Base-by-base conservation (phyloP, 495 filamentous ascomycete species). In the Evansstolkia leycettana region DNA sequence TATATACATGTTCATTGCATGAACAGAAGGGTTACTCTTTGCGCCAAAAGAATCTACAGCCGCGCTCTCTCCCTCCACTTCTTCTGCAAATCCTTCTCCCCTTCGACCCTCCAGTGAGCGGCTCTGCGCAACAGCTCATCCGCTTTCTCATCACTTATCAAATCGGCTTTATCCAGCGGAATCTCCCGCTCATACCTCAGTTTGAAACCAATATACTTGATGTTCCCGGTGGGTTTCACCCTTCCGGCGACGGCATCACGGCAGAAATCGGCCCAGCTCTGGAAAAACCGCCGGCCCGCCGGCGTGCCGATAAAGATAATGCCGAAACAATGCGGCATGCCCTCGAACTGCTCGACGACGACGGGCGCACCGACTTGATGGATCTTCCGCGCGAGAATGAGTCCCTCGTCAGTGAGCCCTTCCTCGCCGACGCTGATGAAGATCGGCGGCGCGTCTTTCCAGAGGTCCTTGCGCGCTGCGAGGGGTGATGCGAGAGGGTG, bases 281-380 rank as follows among this genome's bases (percentile, higher is more conserved):
- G 53, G 30, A 78, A 68, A 45, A 73, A 80, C 30, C 62, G 53
- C 37, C 55, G 57, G 1, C 65, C 47, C 5, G 62, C 69, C 0
- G 55, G 35, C 1, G 72, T 45, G n/a, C 46, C 50, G n/a, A 64
- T 54, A 38, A 94, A 56, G 0, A 92, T 32, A 41, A 78, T 45
- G 0, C 67, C 76, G 51, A 92, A 93, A 39, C 80, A 83, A 50
- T 96, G 89, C 29, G 88, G 87, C 84, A 94, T 92, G 1, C 76
- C 80, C 54, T 89, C 82, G 45, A 76, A 93, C 54, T 84, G 70
- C 47, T 87, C 76, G 26, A 75, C 80, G 20, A 73, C 58, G 4
- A 94, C 73, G 1, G 53, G 43, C 1, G 81, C 82, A 9, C 79
- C 78, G 10, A 78, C 75, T 5, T 49, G 44, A 18, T 69, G 63